A percentile compares a stretch with the other conserved stretches of the same genome.
phyloP scores from a whole-genome alignment of 768 basidiomycete species.

The Clavaria fumosa region DNA sequence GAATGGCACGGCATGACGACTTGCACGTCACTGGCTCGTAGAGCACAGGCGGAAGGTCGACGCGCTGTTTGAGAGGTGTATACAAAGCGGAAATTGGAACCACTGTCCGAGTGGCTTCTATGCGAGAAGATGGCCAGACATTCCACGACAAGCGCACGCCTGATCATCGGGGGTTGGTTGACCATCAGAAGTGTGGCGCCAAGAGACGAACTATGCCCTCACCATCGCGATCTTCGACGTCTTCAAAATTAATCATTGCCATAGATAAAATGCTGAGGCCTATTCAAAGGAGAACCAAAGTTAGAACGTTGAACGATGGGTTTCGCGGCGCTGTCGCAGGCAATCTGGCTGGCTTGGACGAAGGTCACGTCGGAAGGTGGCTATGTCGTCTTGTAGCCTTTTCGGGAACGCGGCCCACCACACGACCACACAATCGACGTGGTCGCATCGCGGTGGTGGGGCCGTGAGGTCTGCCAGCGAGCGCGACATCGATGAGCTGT shows the following conservation, averaged over 20 bases:
- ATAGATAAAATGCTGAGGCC: slow-evolving; percentile 12
- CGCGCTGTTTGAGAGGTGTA: slow-evolving; percentile 84
- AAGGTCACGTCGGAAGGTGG: too few species aligned
- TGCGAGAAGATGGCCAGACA: slow-evolving; percentile 94
- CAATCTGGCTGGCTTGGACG: too few species aligned
- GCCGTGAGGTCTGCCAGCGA: too few species aligned
- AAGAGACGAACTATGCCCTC: slow-evolving; percentile 14
- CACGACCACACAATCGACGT: too few species aligned
- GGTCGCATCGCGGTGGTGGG: too few species aligned
- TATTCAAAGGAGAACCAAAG: too few species aligned
- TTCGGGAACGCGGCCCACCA: too few species aligned
- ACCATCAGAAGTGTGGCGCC: not conserved
- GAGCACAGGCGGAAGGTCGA: slow-evolving; percentile 88
- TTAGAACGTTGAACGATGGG: slow-evolving; percentile 16
- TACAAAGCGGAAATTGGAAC: slow-evolving; percentile 98
- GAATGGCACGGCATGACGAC: slow-evolving; percentile 89
- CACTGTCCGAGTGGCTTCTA: slow-evolving; percentile 94
- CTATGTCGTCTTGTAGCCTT: too few species aligned
- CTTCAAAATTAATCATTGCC: slow-evolving; percentile 77
- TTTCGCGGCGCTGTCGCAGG: slow-evolving; percentile 23
- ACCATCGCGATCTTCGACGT: slow-evolving; percentile 96
- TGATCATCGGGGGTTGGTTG: too few species aligned
- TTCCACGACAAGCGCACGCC: slow-evolving; percentile 97
- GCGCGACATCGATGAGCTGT: too few species aligned
- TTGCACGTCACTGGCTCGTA: slow-evolving; percentile 99